These are phyloP conservation scores for Rhodocollybia butyracea DNA, from an alignment of 768 basidiomycete genomes.

Conservation along the genomic window DNA sequence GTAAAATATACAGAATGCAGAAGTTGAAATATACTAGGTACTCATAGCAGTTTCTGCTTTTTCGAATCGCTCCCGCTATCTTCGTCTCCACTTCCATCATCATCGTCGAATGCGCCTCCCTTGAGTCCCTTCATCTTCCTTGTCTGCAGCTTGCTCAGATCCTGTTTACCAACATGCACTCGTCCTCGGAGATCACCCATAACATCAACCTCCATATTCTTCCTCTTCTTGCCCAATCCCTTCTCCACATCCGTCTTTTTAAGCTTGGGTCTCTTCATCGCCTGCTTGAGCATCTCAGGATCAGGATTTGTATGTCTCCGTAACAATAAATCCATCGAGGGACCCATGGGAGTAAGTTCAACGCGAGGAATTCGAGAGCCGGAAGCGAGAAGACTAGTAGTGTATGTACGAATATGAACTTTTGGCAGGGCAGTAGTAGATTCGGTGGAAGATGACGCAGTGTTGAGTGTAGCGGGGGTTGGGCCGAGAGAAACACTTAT, in stretches of 20 bases:
- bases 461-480: slow-evolving; percentile 51
- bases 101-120: slow-evolving; percentile 2
- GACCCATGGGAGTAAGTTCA: slow-evolving; percentile 87
- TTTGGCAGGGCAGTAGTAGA: slow-evolving; percentile 59
- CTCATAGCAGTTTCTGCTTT: neutral
- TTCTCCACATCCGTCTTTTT: slow-evolving; percentile 85
- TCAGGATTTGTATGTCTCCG: slow-evolving; percentile 76
- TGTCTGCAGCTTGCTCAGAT: slow-evolving; percentile 80
- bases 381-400: slow-evolving; percentile 51
- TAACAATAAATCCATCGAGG: slow-evolving; percentile 78
- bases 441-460: slow-evolving; percentile 32
- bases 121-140: slow-evolving; percentile 93
- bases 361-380: slow-evolving; percentile 82
- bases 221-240: slow-evolving; percentile 87
- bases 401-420: slow-evolving; percentile 88
- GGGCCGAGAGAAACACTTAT: slow-evolving; percentile 79
- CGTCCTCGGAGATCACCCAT: slow-evolving; percentile 95
- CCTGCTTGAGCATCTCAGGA: slow-evolving; percentile 73
- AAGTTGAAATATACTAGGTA: no score
- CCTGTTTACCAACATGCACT: slow-evolving; percentile 88
- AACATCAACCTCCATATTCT: slow-evolving; percentile 95
- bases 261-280: slow-evolving; percentile 81
- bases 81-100: neutral
- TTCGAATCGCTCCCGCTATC: neutral
- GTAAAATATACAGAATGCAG: no score